A percentile compares a stretch with the other conserved stretches of the same genome.
Evolutionary conservation across 768 basidiomycete genomes (phyloP).

Genomic region (Auricularia sp.): DNA sequence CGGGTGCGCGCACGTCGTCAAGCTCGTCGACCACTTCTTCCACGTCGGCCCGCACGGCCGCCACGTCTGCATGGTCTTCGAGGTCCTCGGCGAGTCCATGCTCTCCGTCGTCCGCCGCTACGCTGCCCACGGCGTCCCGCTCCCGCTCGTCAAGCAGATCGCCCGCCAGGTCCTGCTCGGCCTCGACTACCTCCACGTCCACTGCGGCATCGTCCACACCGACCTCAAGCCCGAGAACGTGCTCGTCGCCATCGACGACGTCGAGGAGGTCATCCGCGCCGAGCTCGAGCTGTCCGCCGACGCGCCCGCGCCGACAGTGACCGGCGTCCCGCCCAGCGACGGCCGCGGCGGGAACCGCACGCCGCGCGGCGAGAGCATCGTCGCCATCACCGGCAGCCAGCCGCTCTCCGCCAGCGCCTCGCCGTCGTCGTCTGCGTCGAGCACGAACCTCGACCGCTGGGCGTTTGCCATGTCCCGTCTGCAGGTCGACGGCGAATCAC

Average conservation of each 20-base stretch:
- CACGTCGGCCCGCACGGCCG: slow-evolving; percentile 95
- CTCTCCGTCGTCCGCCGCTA: slow-evolving; percentile 95
- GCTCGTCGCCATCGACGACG: slow-evolving; percentile 92
- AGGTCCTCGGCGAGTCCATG: slow-evolving; percentile 94
- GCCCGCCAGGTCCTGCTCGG: slow-evolving; percentile 94
- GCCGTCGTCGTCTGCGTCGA: slow-evolving; percentile 49
- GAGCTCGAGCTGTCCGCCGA: slow-evolving; percentile 53
- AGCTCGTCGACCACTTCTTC: slow-evolving; percentile 93
- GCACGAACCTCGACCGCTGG: slow-evolving; percentile 64
- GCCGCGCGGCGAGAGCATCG: slow-evolving; percentile 59
- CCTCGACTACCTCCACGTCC: slow-evolving; percentile 94
- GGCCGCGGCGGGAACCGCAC: slow-evolving; percentile 96
- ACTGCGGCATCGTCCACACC: slow-evolving; percentile 96
- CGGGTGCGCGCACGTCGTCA: slow-evolving; percentile 90
- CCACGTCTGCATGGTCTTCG: slow-evolving; percentile 99
- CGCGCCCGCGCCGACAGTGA: slow-evolving; percentile 50
- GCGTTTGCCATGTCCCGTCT: slow-evolving; percentile 73
- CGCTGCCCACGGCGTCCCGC: slow-evolving; percentile 96
- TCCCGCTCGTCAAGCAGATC: slow-evolving; percentile 87
- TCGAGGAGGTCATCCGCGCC: slow-evolving; percentile 82
- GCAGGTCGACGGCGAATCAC: slow-evolving; percentile 48
- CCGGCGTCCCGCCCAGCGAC: slow-evolving; percentile 88
- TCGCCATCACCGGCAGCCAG: slow-evolving; percentile 87
- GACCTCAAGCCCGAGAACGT: slow-evolving; percentile 99
- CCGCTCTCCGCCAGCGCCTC: slow-evolving; percentile 79